Evolutionary conservation across 352 stramenopile species (phyloP), one percentile per base, ranked within the genome.

Genomic region (Phytophthora nicotianae): DNA sequence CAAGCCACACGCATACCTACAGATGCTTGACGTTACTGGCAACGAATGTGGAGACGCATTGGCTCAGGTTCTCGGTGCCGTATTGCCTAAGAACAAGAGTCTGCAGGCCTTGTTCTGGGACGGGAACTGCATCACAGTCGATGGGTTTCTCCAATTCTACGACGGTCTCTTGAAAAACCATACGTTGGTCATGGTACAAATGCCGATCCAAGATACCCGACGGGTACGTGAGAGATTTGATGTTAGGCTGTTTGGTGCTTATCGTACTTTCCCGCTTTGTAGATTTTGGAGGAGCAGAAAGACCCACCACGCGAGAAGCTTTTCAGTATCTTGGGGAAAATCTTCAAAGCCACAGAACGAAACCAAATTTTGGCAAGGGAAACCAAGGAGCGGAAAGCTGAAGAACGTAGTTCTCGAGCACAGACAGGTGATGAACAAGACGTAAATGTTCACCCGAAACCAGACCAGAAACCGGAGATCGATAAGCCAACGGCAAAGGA

Each of bases 31-130:
- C 17, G 72, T 92, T 9, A 85, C 86, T 19, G 83, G 86, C 5
- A 94, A 94, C 38, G 74, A 85, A 23, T 89, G 79, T 40, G 86
- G 86, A 19, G 82, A 94, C 43, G 68, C 72, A 1, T 68, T 94
- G 8, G 79, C 83, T 7, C 42, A 37, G 4, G 68, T 67, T 24
- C 65, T 94, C 0, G 83, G 77, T 2, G 42, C 62, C 0, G 62
- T 79, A 6, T 52, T 95, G 24, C 82, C 78, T 0, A 57, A 62
- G 21, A 95, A 91, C 57, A 77, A 68, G 41, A 78, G 68, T 29
- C 56, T 93, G 11, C 79, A 81, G 16, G 70, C 81, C 7, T 70
- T 95, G 33, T 95, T 88, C 52, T 91, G 83, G 83, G 86, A 95
- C 43, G 76, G 72, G 33, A 95, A 93, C 49, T 81, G 77, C 54